Evolutionary conservation across 129 eudicot species (phyloP).

Genomic region (Ambrosia artemisiifolia): DNA sequence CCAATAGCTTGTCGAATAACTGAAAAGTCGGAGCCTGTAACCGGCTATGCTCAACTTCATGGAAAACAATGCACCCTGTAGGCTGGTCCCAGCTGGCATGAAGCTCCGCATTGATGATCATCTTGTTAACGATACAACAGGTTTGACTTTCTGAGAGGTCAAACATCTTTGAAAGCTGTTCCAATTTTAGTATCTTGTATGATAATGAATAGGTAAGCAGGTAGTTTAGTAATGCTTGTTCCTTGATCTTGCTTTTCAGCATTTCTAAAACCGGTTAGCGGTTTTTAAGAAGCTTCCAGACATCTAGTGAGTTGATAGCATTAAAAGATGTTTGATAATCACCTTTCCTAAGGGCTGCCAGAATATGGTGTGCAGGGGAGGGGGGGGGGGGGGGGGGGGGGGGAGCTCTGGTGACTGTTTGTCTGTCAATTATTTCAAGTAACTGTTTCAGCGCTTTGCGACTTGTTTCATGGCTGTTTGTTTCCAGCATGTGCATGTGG

Average conservation of each 20-base stretch:
- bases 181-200: conserved; percentile 52
- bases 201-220: conserved; percentile 56
- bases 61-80: conserved; percentile 60
- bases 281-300: conserved; percentile 62
- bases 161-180: conserved; percentile 71
- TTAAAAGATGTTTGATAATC: conserved; percentile 67
- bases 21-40: conserved; percentile 72
- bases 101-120: conserved; percentile 83
- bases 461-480: conserved; percentile 46
- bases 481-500: conserved; percentile 72
- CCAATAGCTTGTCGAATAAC: conserved; percentile 56
- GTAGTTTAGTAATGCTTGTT: conserved; percentile 72
- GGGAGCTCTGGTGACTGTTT: no score
- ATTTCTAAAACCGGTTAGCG: conserved; percentile 58
- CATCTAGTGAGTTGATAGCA: conserved; percentile 67
- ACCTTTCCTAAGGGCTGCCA: conserved; percentile 74
- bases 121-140: conserved; percentile 61
- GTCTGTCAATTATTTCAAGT: no score
- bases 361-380: no score
- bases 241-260: conserved; percentile 72
- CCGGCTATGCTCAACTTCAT: conserved; percentile 65
- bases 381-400: no score
- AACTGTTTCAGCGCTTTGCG: no score
- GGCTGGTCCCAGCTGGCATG: conserved; percentile 84
- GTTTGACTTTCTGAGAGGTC: conserved; percentile 59